A percentile compares a stretch with the other conserved stretches of the same genome.
Evolutionary conservation across 2,329 filamentous ascomycete genomes (phyloP).

Genomic region (Fusarium tupiense): DNA sequence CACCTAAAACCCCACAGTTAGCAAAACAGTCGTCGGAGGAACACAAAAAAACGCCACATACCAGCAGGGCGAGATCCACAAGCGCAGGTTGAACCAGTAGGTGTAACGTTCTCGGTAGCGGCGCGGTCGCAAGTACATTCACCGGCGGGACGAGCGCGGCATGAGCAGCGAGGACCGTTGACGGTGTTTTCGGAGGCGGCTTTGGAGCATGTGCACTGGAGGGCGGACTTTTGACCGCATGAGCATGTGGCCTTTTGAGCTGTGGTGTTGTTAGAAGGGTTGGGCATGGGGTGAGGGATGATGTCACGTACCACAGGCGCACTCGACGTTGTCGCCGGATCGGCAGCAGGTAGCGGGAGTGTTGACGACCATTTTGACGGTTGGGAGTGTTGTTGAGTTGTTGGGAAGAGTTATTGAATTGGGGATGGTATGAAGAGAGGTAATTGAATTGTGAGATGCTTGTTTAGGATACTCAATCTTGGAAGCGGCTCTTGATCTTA

Average conservation of each 20-base stretch:
- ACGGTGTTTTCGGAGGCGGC: conserved; percentile 78
- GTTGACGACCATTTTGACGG: conserved; percentile 46
- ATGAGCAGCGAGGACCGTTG: conserved; percentile 81
- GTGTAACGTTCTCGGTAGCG: conserved; percentile 72
- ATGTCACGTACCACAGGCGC: conserved; percentile 64
- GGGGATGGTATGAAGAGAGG: not conserved
- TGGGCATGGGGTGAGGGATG: not conserved
- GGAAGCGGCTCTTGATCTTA: conserved; percentile 29
- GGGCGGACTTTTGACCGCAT: conserved; percentile 87
- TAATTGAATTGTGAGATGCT: conserved; percentile 4
- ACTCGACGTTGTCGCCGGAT: conserved; percentile 60
- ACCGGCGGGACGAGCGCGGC: conserved; percentile 81
- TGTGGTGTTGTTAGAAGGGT: conserved; percentile 41
- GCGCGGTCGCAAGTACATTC: conserved; percentile 84
- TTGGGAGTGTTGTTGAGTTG: not conserved
- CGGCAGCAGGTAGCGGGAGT: conserved; percentile 65
- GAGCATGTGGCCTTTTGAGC: conserved; percentile 79
- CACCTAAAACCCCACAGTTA: conserved; percentile 54
- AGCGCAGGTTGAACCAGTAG: conserved; percentile 71
- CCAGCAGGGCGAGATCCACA: conserved; percentile 80
- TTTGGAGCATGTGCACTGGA: conserved; percentile 87
- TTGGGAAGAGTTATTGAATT: not conserved
- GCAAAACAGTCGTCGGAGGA: conserved; percentile 4
- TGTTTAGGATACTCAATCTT: not conserved
- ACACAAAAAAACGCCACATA: conserved; percentile 52